phyloP scores from a whole-genome alignment of 2,329 filamentous ascomycete genomes.

The Neospermospora avenae region DNA sequence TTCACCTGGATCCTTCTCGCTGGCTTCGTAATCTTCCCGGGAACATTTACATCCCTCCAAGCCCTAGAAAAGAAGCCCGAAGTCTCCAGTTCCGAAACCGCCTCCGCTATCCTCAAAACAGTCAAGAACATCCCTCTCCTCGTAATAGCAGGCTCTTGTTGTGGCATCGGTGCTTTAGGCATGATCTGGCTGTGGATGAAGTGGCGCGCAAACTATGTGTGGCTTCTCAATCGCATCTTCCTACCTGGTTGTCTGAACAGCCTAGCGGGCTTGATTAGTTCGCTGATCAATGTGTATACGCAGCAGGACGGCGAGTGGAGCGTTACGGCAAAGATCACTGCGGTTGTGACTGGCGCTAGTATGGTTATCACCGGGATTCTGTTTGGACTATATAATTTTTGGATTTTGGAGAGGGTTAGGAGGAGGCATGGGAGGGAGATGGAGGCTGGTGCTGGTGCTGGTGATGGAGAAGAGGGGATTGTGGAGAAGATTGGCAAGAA shows the following conservation, averaged over 20 bases:
- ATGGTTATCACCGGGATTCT: constrained; percentile 24
- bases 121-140: constrained; percentile 29
- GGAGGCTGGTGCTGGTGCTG: constrained; percentile 6
- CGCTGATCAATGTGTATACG: constrained; percentile 29
- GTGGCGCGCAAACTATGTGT: constrained; percentile 28
- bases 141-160: constrained; percentile 24
- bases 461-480: constrained; percentile 16
- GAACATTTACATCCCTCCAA: constrained; percentile 30
- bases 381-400: constrained; percentile 32
- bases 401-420: constrained; percentile 27
- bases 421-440: constrained; percentile 28
- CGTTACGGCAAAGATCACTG: constrained; percentile 30
- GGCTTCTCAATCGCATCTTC: constrained; percentile 31
- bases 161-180: constrained; percentile 24
- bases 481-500: constrained; percentile 25
- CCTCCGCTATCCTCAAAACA: constrained; percentile 14
- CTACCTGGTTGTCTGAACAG: constrained; percentile 30
- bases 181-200: constrained; percentile 29
- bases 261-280: constrained; percentile 28
- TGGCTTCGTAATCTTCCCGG: constrained; percentile 33
- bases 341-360: constrained; percentile 21
- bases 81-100: constrained; percentile 10
- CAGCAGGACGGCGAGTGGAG: constrained; percentile 27
- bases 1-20: constrained; percentile 33
- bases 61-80: constrained; percentile 4